Conservation (phyloP, 73 alveolate species). For the Breviolum minutum region DNA sequence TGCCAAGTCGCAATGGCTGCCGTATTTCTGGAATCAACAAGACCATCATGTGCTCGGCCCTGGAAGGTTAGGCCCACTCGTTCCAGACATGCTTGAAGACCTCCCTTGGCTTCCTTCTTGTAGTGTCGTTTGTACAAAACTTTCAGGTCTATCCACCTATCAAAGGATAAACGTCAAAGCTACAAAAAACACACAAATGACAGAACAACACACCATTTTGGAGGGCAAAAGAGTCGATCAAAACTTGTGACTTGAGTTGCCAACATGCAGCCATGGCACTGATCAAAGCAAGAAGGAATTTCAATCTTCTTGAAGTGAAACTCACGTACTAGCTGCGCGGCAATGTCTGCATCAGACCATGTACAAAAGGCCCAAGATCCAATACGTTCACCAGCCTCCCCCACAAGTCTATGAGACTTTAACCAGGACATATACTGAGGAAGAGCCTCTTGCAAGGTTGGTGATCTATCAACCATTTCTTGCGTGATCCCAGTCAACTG, state of each 20-base stretch:
- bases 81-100: constrained; percentile 57
- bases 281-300: constrained; percentile 62
- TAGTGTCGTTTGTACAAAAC: constrained; percentile 51
- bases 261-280: background rate
- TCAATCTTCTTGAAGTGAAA: constrained; percentile 60
- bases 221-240: no score
- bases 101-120: constrained; percentile 49
- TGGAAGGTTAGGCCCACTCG: constrained; percentile 63
- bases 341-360: constrained; percentile 92
- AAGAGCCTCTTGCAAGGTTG: constrained; percentile 43
- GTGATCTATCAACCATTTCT: constrained; percentile 81
- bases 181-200: no score
- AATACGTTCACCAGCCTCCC: background rate
- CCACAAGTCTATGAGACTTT: constrained; percentile 60
- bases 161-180: background rate
- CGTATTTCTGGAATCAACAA: constrained; percentile 75
- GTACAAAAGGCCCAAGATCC: constrained; percentile 93
- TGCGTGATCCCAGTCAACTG: constrained; percentile 79
- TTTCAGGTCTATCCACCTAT: constrained; percentile 79
- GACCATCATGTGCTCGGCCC: constrained; percentile 92
- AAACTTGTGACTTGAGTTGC: no score
- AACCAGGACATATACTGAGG: constrained; percentile 34
- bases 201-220: no score
- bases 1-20: constrained; percentile 64
- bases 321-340: constrained; percentile 90